Base-by-base conservation (phyloP, 2,329 filamentous ascomycete species). In the Penicillium paneum region DNA sequence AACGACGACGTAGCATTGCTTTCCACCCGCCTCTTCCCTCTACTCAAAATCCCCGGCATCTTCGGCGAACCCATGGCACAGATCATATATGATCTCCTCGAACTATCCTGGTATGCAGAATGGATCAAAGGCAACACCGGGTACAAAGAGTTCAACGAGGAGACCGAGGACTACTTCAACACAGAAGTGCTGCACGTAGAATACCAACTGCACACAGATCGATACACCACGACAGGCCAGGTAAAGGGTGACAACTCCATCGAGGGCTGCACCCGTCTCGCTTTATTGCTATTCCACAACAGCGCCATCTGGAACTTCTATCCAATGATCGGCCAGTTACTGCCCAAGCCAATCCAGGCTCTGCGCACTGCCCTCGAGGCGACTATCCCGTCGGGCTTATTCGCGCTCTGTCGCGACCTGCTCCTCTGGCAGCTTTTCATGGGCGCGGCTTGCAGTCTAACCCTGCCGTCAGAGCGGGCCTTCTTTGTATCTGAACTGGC, bases 141-240 rank as follows among this genome's bases (percentile, higher is more conserved):
- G 10, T 65, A 65, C 40, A 63, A 65, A 45, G 62, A 66, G 7
- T 71, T 73, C 53, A 63, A 65, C 45, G 70, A 72, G 2, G 67
- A 73, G 43, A 68, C 65, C 2, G 71, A 74, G 56, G 65, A 69
- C 48, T 74, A 74, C 60, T 74, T 72, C 58, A 74, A 74, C 52
- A 72, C 68, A 11, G 72, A 74, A 56, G 71, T 74, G 3, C 62
- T 74, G 7, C 70, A 68, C 53, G 66, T 72, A 31, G 72, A 74
- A 57, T 73, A 74, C 52, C 60, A 65, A 8, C 69, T 74, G 8
- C 67, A 73, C 49, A 59, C 54, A 34, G 71, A 74, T 55, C 71
- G 72, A n/a, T 74, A 69, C 50, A 70, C 67, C 6, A 44, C 57
- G n/a, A 62, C 61, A n/a, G 69, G 67, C 26, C 63, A 68, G 41